These are phyloP conservation scores for Paramecium pentaurelia DNA, from an alignment of 73 alveolate species.

Conservation along the genomic window DNA sequence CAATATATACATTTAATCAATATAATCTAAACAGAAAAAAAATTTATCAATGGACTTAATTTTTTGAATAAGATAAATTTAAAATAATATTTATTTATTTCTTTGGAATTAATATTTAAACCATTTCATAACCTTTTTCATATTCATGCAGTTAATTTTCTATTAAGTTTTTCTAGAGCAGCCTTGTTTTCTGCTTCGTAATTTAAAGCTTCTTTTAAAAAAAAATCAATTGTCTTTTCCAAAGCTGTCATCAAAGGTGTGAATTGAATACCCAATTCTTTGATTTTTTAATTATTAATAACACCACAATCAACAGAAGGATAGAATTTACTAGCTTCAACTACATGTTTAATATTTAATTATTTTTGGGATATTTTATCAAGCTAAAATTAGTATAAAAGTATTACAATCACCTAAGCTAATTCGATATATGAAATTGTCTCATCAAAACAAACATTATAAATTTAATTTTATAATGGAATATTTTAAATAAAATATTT, in stretches of 20 bases:
- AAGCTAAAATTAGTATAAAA: neutral
- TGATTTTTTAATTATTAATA: neutral
- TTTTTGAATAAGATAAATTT: too few relatives aligned
- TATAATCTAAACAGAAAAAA: too few relatives aligned
- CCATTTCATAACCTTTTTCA: neutral
- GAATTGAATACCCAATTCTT: neutral
- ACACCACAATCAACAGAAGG: conserved; percentile 71
- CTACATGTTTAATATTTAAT: conserved; percentile 30
- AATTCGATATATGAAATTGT: conserved; percentile 51
- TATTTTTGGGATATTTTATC: neutral
- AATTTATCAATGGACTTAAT: too few relatives aligned
- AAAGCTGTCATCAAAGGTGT: neutral
- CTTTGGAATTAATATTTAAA: neutral
- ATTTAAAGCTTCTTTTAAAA: neutral
- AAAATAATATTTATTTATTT: neutral
- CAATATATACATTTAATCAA: too few relatives aligned
- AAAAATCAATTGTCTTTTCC: neutral
- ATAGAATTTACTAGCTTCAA: conserved; percentile 44
- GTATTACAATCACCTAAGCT: conserved; percentile 20
- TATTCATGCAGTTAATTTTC: conserved; percentile 7
- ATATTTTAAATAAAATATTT: conserved; percentile 6
- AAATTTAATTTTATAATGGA: conserved; percentile 34
- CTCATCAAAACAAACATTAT: conserved; percentile 67
- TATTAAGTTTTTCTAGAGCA: neutral
- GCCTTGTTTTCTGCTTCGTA: neutral